A percentile compares a stretch with the other conserved stretches of the same genome.
These are phyloP conservation scores for Trypanosoma theileri DNA, from an alignment of 208 protist genomes.

Conservation along the genomic window DNA sequence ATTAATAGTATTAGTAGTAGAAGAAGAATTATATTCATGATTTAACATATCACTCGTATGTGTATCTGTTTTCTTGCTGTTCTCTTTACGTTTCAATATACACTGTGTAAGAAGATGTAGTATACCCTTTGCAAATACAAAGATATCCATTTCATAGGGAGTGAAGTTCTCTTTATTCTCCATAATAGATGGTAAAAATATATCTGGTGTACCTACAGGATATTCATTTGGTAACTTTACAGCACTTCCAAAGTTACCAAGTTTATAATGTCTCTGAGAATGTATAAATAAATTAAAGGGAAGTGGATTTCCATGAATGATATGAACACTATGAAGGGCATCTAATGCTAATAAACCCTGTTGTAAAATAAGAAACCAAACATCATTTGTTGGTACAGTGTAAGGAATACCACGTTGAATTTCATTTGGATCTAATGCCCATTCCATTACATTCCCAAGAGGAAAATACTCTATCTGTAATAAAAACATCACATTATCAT, in stretches of 20 bases:
- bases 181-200: constrained; percentile 12
- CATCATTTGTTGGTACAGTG: constrained; percentile 12
- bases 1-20: too few species aligned
- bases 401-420: constrained; percentile 8
- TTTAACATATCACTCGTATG: neutral
- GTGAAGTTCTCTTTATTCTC: constrained; percentile 4
- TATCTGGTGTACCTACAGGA: constrained; percentile 16
- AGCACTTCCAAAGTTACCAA: constrained; percentile 56
- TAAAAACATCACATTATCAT: constrained; percentile 35
- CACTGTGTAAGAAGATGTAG: constrained; percentile 13
- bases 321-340: constrained; percentile 38
- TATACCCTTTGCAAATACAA: constrained; percentile 30
- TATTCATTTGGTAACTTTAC: constrained; percentile 29
- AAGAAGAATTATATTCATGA: neutral
- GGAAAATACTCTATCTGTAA: constrained; percentile 76
- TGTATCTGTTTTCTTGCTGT: neutral
- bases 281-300: constrained; percentile 47
- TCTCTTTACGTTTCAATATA: neutral
- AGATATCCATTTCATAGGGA: constrained; percentile 34
- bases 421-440: constrained; percentile 26
- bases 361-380: constrained; percentile 36
- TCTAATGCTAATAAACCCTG: constrained; percentile 47
- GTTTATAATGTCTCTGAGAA: constrained; percentile 35
- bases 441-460: constrained; percentile 50
- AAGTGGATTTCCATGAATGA: constrained; percentile 63